These are phyloP conservation scores for Fusarium pseudograminearum DNA, from an alignment of 2,329 filamentous ascomycete genomes.

Conservation along the genomic window DNA sequence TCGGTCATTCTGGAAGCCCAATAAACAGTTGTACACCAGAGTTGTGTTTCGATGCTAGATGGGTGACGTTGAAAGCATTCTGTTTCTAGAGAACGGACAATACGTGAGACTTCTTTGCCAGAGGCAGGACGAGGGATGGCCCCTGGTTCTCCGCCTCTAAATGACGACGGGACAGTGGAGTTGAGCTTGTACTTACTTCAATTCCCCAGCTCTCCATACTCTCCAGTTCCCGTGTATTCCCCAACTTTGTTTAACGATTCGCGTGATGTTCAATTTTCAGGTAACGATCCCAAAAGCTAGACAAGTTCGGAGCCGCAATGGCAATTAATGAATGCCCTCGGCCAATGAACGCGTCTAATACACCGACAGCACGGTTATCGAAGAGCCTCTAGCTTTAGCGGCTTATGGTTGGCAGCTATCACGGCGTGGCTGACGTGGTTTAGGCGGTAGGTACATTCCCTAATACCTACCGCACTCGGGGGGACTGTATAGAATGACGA, in stretches of 20 bases:
- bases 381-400: conserved; percentile 29
- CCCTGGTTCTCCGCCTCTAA: conserved; percentile 27
- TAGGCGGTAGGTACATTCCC: background rate
- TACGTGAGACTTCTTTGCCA: background rate
- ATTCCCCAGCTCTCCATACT: conserved; percentile 12
- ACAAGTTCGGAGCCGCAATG: conserved; percentile 35
- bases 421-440: conserved; percentile 21
- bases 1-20: conserved; percentile 3
- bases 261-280: conserved; percentile 10
- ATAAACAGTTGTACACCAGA: background rate
- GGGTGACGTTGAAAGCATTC: conserved; percentile 20
- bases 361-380: conserved; percentile 30
- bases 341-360: conserved; percentile 18
- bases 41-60: conserved; percentile 6
- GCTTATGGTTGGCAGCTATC: conserved; percentile 33
- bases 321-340: conserved; percentile 11
- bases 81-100: conserved; percentile 6
- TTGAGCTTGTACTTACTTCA: conserved; percentile 17
- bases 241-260: conserved; percentile 1
- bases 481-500: background rate
- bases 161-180: conserved; percentile 1
- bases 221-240: conserved; percentile 14
- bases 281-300: conserved; percentile 12
- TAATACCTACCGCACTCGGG: conserved; percentile 19
- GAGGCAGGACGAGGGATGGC: background rate